phyloP scores from a whole-genome alignment of 108 stramenopile species.

The Licmophora abbreviata region DNA sequence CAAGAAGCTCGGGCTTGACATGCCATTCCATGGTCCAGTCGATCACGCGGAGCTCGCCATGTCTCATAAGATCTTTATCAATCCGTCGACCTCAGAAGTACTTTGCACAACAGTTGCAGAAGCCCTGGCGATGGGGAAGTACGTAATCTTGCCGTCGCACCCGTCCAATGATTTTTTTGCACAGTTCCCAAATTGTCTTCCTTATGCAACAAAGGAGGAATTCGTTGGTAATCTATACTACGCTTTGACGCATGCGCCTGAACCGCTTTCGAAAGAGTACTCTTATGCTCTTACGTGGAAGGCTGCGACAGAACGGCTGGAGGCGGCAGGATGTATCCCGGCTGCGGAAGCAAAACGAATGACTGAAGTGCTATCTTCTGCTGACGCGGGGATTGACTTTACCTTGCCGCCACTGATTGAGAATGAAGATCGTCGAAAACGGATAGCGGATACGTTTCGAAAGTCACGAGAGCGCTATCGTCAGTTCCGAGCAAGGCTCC shows the following conservation, averaged over 20 bases:
- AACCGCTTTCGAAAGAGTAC: constrained; percentile 65
- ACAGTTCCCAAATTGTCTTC: constrained; percentile 72
- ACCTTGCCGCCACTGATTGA: constrained; percentile 59
- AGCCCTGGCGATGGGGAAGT: constrained; percentile 95
- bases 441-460: constrained; percentile 34
- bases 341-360: constrained; percentile 30
- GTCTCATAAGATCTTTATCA: constrained; percentile 85
- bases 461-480: constrained; percentile 50
- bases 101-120: constrained; percentile 93
- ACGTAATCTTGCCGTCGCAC: constrained; percentile 76
- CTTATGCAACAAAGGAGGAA: constrained; percentile 67
- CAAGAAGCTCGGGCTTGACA: constrained; percentile 44
- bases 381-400: constrained; percentile 26
- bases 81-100: constrained; percentile 87
- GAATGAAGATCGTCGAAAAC: constrained; percentile 37
- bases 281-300: constrained; percentile 78
- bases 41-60: constrained; percentile 67
- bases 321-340: constrained; percentile 45
- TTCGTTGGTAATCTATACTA: constrained; percentile 55
- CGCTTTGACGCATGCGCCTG: constrained; percentile 63
- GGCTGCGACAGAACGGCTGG: constrained; percentile 88
- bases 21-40: constrained; percentile 72
- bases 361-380: neutral
- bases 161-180: constrained; percentile 86
- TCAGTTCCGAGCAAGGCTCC: constrained; percentile 52